Base-by-base conservation (phyloP, 805 yeast species). In the Clavispora phyllophila region DNA sequence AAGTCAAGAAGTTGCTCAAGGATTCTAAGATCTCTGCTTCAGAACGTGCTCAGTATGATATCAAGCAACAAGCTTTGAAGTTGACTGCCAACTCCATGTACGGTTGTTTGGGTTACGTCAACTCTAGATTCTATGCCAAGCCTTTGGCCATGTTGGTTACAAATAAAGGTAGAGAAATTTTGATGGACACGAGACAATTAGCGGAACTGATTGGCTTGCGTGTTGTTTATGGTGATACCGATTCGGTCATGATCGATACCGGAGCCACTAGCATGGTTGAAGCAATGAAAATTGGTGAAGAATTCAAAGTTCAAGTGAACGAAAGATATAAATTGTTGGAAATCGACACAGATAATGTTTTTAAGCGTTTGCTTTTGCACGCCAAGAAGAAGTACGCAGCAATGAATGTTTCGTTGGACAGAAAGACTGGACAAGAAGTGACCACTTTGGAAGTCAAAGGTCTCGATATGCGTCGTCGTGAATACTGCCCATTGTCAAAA, bases 31-130 rank as follows among this genome's bases (percentile, higher is more conserved):
- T 82, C 18, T 72, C 82, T 0, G 70, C 80, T 0, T 65, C 71
- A 41, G 89, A 87, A 58, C 78, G 66, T 43, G 84, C 87, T 0
- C 96, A 91, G 58, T 88, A 84, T 72, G 98, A 93, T 62, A 89
- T 90, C 58, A 87, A 90, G 58, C 99, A 93, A 64, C 95, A 85
- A 61, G 98, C 99, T 0, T 76, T 93, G 60, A 93, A 93, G 62
- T 73, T 93, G 60, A 95, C 99, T 2, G 99, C 99, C 23, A 93
- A 93, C 65, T 93, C 99, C n/a, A 91, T 93, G 97, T 93, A 93
- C 67, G 99, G 99, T 59, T 93, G 98, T 76, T 75, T 93, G 55
- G 99, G 99, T 53, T 90, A 82, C 62, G 85, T 84, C 6, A 78
- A 84, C 55, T 88, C 97, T 18, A 77, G 99, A 56, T 93, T 93